phyloP scores from a whole-genome alignment of 2,329 filamentous ascomycete species.

The Colletotrichum salicis region DNA sequence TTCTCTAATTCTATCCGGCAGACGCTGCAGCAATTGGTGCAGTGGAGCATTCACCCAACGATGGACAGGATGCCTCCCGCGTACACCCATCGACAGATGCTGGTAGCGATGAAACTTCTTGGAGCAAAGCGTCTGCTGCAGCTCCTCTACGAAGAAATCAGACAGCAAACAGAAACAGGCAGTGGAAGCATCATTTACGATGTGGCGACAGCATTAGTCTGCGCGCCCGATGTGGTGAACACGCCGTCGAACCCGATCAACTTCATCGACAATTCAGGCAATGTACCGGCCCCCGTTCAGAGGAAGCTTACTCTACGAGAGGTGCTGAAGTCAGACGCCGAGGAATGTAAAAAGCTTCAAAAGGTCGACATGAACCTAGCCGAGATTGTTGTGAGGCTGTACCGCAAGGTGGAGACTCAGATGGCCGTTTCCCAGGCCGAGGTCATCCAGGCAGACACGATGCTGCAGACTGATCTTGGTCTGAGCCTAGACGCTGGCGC shows the following conservation, averaged over 20 bases:
- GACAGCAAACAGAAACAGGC: constrained; percentile 67
- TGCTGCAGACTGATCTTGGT: constrained; percentile 56
- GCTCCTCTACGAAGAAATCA: constrained; percentile 75
- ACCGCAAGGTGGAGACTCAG: constrained; percentile 74
- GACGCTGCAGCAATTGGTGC: constrained; percentile 70
- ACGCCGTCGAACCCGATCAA: constrained; percentile 47
- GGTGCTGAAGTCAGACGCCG: constrained; percentile 67
- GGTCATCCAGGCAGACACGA: constrained; percentile 50
- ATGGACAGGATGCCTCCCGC: constrained; percentile 67
- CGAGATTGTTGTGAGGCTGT: constrained; percentile 71
- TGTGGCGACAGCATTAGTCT: constrained; percentile 75
- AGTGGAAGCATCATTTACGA: constrained; percentile 74
- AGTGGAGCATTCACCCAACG: constrained; percentile 72
- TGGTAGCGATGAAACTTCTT: constrained; percentile 68
- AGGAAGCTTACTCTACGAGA: constrained; percentile 67
- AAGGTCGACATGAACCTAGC: constrained; percentile 67
- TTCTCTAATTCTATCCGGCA: constrained; percentile 68
- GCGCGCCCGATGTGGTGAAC: constrained; percentile 69
- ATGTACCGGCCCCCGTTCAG: constrained; percentile 52
- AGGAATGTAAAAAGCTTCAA: constrained; percentile 66
- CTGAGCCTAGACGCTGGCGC: constrained; percentile 50
- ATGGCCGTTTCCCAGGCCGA: constrained; percentile 54
- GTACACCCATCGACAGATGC: constrained; percentile 79
- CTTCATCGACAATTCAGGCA: constrained; percentile 48
- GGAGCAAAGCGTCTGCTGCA: constrained; percentile 70